These are phyloP conservation scores for Ogataea pilisensis DNA, from an alignment of 805 yeast species.

Conservation along the genomic window DNA sequence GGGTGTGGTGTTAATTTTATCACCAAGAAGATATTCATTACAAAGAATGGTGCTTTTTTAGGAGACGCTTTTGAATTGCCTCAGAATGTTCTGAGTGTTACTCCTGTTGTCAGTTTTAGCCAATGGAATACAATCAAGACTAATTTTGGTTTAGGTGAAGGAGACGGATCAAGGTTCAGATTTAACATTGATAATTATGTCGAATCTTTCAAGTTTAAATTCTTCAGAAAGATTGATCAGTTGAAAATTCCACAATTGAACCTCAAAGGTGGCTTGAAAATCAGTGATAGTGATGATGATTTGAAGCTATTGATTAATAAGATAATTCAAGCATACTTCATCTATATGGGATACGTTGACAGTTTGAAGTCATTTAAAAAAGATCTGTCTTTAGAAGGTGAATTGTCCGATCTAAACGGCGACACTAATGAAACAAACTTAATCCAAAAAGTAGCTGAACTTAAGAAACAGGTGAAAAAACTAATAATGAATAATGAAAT, in stretches of 20 bases:
- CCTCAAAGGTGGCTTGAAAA: constrained; percentile 6
- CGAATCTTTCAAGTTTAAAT: constrained; percentile 31
- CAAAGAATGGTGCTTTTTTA: constrained; percentile 71
- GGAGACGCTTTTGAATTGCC: constrained; percentile 52
- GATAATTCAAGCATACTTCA: constrained; percentile 42
- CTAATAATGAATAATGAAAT: constrained; percentile 41
- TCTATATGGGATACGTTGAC: constrained; percentile 55
- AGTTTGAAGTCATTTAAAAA: constrained; percentile 47
- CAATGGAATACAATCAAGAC: constrained; percentile 41
- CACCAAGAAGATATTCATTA: constrained; percentile 61
- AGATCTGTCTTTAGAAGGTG: constrained; percentile 37
- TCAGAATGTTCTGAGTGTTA: constrained; percentile 26
- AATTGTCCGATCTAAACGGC: constrained; percentile 24
- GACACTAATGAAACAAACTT: constrained; percentile 33
- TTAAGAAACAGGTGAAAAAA: constrained; percentile 40
- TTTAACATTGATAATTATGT: constrained; percentile 49
- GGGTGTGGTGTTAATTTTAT: constrained; percentile 82
- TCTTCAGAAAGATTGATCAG: constrained; percentile 18
- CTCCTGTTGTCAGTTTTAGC: constrained; percentile 47
- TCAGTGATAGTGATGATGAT: constrained; percentile 17
- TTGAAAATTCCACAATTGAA: constrained; percentile 10
- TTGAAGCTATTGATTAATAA: constrained; percentile 16
- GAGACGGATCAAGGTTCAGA: constrained; percentile 31
- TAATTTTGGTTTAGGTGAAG: constrained; percentile 43
- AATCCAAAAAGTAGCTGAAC: constrained; percentile 30